Base-by-base conservation (phyloP, 1,284 basidiomycete genomes). In the Puccinia coronata region DNA sequence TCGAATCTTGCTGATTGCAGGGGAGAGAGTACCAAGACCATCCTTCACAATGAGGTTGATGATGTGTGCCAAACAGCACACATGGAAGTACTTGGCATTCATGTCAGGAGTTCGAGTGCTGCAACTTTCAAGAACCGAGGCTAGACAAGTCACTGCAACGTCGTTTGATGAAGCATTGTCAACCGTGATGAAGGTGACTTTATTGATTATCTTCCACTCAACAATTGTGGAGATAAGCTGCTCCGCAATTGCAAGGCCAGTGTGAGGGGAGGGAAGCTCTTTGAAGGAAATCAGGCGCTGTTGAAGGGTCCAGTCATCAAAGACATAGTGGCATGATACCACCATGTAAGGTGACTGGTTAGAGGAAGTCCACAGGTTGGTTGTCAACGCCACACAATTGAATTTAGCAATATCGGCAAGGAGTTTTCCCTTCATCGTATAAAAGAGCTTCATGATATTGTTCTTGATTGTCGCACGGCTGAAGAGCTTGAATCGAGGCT, bases 281-380 rank as follows among this genome's bases (percentile, higher is more conserved):
- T 65, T 65, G 39, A 39, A 65, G 9, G 8, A 11, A 11, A 65
- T 36, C 9, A 65, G 4, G 16, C 31, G 34, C 20, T 65, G 36
- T n/a, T 11, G 8, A 20, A 65, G 61, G 9, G 31, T 65, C 61
- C 61, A 65, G 31, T 65, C 16, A 23, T 11, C 34, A 11, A 39
- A 39, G 61, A 65, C 41, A 34, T 39, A 36, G 34, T 41, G 61
- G 8, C 5, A 11, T 36, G 61, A 39, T 2, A 65, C 25, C 1
- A 65, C 61, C 61, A 65, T 65, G 23, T 9, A 65, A 4, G 61
- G 61, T 6, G 61, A 9, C n/a, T 65, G 61, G n/a, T 65, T 65
- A 39, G 61, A 65, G 9, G 34, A 65, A 2, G 34, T 57, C 55
- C 55, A 57, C 9, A 57, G 55, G 28, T 57, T 25, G 6, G 55